Percentiles rank a stretch among this genome's conserved stretches.
These are phyloP conservation scores for Colletotrichum sublineola DNA, from an alignment of 2,329 filamentous ascomycete genomes.

Conservation along the genomic window DNA sequence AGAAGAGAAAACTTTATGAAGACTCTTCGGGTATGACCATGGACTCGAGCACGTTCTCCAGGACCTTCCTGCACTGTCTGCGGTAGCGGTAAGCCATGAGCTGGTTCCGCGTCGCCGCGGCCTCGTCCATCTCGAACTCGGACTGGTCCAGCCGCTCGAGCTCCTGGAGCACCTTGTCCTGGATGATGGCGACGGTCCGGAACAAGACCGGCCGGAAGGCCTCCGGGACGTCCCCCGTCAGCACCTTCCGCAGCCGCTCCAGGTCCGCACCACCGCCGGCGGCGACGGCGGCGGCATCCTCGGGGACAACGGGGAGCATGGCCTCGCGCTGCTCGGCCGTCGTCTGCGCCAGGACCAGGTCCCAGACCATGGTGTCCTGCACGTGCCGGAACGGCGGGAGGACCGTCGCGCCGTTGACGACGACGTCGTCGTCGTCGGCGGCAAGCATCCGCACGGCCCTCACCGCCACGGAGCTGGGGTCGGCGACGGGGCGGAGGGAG, in stretches of 20 bases:
- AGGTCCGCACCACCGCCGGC: constrained; percentile 40
- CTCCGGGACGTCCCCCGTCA: constrained; percentile 49
- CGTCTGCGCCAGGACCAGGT: constrained; percentile 59
- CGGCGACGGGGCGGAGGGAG: constrained; percentile 62
- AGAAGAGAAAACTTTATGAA: too few species aligned
- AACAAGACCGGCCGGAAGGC: constrained; percentile 49
- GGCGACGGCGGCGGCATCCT: background rate
- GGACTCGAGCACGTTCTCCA: constrained; percentile 59
- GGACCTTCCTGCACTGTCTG: constrained; percentile 60
- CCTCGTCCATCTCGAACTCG: constrained; percentile 59
- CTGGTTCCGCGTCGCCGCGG: constrained; percentile 61
- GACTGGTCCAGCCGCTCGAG: constrained; percentile 62
- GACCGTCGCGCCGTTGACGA: constrained; percentile 43
- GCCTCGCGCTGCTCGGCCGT: constrained; percentile 49
- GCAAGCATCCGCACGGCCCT: constrained; percentile 54
- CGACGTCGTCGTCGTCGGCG: constrained; percentile 40
- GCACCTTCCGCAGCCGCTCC: constrained; percentile 47
- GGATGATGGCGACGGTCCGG: constrained; percentile 57
- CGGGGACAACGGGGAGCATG: constrained; percentile 46
- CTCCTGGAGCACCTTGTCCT: constrained; percentile 58
- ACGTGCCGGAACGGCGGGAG: constrained; percentile 62
- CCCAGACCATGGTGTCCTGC: constrained; percentile 66
- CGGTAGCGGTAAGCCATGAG: constrained; percentile 64
- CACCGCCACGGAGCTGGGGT: constrained; percentile 63
- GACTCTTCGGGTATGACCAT: constrained; percentile 46